Percentiles rank a stretch among this genome's conserved stretches.
phyloP scores from a whole-genome alignment of 176 grass and related monocot genomes.

The Hsuehochloa calcarea region DNA sequence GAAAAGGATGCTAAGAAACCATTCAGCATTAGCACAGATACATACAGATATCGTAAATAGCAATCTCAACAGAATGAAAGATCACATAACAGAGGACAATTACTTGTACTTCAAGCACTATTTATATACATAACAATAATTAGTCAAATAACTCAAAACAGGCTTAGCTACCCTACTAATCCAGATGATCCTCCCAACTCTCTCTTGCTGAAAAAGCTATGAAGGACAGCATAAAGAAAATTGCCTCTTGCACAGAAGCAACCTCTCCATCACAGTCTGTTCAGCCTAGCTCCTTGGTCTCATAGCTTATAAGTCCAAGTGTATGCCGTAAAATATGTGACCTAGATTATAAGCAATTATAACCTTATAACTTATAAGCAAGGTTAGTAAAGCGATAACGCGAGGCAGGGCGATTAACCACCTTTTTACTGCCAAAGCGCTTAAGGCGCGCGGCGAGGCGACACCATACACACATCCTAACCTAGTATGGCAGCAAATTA shows the following conservation, averaged over 20 bases:
- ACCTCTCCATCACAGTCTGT: background rate
- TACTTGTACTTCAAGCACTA: background rate
- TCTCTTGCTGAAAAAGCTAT: background rate
- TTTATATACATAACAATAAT: background rate
- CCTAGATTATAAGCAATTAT: background rate
- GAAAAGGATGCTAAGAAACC: constrained; percentile 19
- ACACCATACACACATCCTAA: no score
- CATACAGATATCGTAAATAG: background rate
- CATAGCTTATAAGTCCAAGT: background rate
- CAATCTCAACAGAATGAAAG: background rate
- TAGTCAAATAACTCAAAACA: background rate
- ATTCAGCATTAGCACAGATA: background rate
- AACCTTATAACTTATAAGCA: background rate
- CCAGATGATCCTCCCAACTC: background rate
- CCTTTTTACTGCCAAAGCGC: no score
- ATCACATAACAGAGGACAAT: background rate
- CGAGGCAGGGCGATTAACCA: no score
- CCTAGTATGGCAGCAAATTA: no score
- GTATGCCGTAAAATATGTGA: background rate
- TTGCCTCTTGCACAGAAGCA: background rate
- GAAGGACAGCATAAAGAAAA: background rate
- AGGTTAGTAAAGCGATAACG: no score
- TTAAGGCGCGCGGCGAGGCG: no score
- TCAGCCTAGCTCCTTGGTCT: background rate
- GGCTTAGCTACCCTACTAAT: background rate